Evolutionary conservation across 1,139 yeast species (phyloP).

Genomic region (Geotrichum macrosporum): DNA sequence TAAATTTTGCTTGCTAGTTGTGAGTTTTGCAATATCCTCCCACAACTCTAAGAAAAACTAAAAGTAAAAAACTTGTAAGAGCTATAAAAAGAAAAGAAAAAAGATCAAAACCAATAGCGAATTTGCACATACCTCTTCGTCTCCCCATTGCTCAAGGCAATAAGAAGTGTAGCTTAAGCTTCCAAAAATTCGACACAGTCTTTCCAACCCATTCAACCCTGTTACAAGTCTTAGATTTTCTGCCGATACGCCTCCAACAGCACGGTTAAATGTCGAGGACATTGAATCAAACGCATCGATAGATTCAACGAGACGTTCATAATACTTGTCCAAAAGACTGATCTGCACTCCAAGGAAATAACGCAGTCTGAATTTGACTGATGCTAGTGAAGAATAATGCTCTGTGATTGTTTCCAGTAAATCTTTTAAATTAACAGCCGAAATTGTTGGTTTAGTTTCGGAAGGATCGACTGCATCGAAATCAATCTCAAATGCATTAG

Average conservation of each 20-base stretch:
- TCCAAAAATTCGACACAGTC: slow-evolving; percentile 58
- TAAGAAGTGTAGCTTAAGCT: slow-evolving; percentile 53
- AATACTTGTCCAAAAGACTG: slow-evolving; percentile 56
- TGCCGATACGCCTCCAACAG: slow-evolving; percentile 40
- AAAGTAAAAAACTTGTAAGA: too few relatives aligned
- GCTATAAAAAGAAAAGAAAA: not conserved
- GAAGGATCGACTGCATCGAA: slow-evolving; percentile 49
- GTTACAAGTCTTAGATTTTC: slow-evolving; percentile 41
- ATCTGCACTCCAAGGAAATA: slow-evolving; percentile 70
- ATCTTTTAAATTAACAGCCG: slow-evolving; percentile 58
- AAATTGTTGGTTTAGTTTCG: slow-evolving; percentile 58
- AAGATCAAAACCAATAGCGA: not conserved
- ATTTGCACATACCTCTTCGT: slow-evolving; percentile 41
- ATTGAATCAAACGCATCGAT: slow-evolving; percentile 47
- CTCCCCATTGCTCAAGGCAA: slow-evolving; percentile 59
- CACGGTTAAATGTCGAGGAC: slow-evolving; percentile 40
- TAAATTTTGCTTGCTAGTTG: slow-evolving; percentile 21
- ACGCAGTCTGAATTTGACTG: slow-evolving; percentile 61
- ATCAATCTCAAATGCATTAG: slow-evolving; percentile 59
- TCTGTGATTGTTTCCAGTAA: slow-evolving; percentile 63
- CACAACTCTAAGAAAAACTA: slow-evolving; percentile 59
- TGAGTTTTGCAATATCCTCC: slow-evolving; percentile 36
- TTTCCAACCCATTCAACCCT: slow-evolving; percentile 49
- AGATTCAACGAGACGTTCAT: slow-evolving; percentile 47
- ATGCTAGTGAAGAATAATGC: slow-evolving; percentile 53